Base-by-base conservation (phyloP, 192 early-diverging fungal species). In the Coemansia sp. region DNA sequence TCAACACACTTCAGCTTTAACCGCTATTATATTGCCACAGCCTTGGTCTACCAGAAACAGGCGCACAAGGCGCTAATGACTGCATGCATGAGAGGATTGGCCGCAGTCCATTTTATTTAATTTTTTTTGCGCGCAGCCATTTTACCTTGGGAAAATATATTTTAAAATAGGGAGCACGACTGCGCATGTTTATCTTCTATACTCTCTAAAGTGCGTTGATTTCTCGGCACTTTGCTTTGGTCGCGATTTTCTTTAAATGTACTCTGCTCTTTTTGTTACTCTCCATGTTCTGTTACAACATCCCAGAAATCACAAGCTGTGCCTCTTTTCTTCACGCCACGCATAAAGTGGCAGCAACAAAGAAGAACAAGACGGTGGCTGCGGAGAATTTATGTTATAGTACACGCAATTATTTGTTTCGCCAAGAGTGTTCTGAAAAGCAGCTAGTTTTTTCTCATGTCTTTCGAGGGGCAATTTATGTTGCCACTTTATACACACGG, bases 211-310 rank as follows among this genome's bases (percentile, higher is more conserved):
- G 25, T 53, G 51, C 23, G 54, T 35, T 57, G 54, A 57, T 57
- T 57, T 57, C 54, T 57, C 23, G 54, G 54, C 54, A 57, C 51
- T 53, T 45, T 17, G 17, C 51, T 53, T 9, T 27, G 19, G 11
- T 45, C 3, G 41, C 41, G 21, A 45, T n/a, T 16, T n/a, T 16
- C 3, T 16, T 12, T n/a, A 45, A 45, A n/a, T 35, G 8, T 35
- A 35, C 6, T 35, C 31, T 8, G 31, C 31, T 35, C 31, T 35
- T 35, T 35, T 35, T 35, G 31, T 35, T 35, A 35, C 31, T 35
- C 7, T 35, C 31, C 31, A 8, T 35, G 41, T 45, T 45, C 41
- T 45, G 41, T 45, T 16, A 45, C 41, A 45, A 45, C 41, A 45
- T 45, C 19, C 6, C 51, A 53, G 51, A 53, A 53, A 53, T 53